These are phyloP conservation scores for Mycosphaerella sp. DNA, from an alignment of 2,329 filamentous ascomycete species.

Conservation along the genomic window DNA sequence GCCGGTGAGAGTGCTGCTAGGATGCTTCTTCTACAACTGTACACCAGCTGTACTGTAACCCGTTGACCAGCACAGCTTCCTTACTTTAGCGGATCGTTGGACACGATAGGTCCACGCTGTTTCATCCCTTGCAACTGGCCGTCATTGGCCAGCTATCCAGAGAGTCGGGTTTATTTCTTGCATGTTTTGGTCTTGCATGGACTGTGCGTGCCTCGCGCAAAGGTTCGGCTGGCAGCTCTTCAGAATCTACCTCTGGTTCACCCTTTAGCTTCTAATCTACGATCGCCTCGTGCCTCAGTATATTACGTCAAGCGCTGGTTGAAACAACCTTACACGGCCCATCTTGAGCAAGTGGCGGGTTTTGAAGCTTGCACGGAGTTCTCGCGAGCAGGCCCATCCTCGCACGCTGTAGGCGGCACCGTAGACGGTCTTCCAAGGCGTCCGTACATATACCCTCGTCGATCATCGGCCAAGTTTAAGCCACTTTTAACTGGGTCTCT, in stretches of 20 bases:
- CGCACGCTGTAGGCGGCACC: constrained; percentile 20
- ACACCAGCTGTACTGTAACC: constrained; percentile 18
- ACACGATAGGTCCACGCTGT: constrained; percentile 29
- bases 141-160: constrained; percentile 16
- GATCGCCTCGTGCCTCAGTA: constrained; percentile 24
- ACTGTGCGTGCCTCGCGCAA: constrained; percentile 28
- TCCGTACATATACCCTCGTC: constrained; percentile 21
- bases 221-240: constrained; percentile 11
- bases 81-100: constrained; percentile 25
- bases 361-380: constrained; percentile 22
- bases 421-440: constrained; percentile 17
- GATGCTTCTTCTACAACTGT: constrained; percentile 9
- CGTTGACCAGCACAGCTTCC: constrained; percentile 16
- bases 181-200: constrained; percentile 16
- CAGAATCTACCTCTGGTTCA: constrained; percentile 9
- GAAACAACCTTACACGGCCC: constrained; percentile 25
- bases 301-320: constrained; percentile 28
- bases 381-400: constrained; percentile 23
- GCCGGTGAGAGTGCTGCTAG: constrained; percentile 15
- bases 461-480: constrained; percentile 22
- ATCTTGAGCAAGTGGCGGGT: constrained; percentile 17
- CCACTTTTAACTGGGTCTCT: constrained; percentile 13
- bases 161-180: constrained; percentile 26
- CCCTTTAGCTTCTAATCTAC: constrained; percentile 17
- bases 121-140: constrained; percentile 33